Evolutionary conservation across 129 eudicot species (phyloP), one percentile per base, ranked within the genome.

Genomic region (Helichrysum umbraculigerum): DNA sequence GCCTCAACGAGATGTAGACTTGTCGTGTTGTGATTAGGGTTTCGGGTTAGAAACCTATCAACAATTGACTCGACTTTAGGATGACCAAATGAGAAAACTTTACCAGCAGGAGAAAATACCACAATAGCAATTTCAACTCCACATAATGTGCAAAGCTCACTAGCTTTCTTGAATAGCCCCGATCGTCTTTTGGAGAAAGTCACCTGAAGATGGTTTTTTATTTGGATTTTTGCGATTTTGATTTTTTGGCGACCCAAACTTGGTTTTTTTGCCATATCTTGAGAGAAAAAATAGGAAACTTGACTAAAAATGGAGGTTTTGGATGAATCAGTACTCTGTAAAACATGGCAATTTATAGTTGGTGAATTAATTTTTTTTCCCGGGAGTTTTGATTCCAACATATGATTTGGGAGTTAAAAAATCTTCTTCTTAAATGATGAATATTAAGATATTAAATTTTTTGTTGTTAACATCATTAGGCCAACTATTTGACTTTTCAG

Each of bases 231-330:
- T 0, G 77, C 86, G 17, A 85, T 80, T 50, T 78, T 79, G 58
- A 88, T 86, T 79, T 85, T 88, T 79, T 88, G 92, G 44, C 92
- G 88, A 52, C 92, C 92, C 77, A 81, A 34, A 68, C 84, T 83
- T 52, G 72, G 72, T 67, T 67, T 67, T 25, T 39, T 39, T 35
- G 86, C 85, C 93, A 88, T 83, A 63, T 66, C 50, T 33, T 20
- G 32, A 67, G 60, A 21, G 1, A 14, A 33, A 64, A 17, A 42
- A 59, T 30, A 66, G 66, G 57, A 68, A 44, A 67, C 10, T 66
- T 67, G 79, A 32, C 8, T 67, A 66, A 20, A 76, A 80, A 30
- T 20, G 71, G 75, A 77, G 28, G 47, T 39, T 77, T 59, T 56
- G 79, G 67, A 72, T 72, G 11, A 54, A 64, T 44, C 28, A 70